Evolutionary conservation across 371 early-diverging fungal genomes (phyloP), one percentile per base, ranked within the genome.

Genomic region (Rhizopus stolonifer): DNA sequence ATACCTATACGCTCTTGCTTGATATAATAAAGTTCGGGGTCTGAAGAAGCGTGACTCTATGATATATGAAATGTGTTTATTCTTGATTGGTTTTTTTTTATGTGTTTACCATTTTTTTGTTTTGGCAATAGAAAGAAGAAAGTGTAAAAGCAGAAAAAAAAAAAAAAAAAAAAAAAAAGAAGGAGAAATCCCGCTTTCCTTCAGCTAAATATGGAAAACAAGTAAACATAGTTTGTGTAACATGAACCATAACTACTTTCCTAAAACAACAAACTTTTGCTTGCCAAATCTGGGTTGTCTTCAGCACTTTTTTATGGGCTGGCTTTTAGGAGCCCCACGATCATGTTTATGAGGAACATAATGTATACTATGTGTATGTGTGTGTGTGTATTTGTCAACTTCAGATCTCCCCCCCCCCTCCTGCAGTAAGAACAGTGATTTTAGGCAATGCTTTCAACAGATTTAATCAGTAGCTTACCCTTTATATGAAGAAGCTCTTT

Each of bases 241-340:
- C 26, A 29, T 33, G 29, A 15, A 29, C 36, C 46, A 36, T 46
- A 44, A 33, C 11, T 39, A 8, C 23, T 9, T 24, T 9, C 48
- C 64, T 74, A 70, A 52, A 91, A 90, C 40, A 90, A 66, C 38
- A 92, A 70, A 52, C 85, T 84, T n/a, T n/a, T n/a, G 2, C 93
- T 95, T 4, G 97, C 97, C 33, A 90, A 40, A 52, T 95, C 95
- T 8, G 83, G 79, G 61, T 95, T 85, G 5, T 95, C 97, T 15
- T 81, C 81, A 18, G 90, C 79, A 21, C 83, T 85, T 40, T 93
- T 87, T 48, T 95, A 69, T 19, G 91, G n/a, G n/a, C n/a, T n/a
- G n/a, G n/a, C n/a, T n/a, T n/a, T n/a, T n/a, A n/a, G n/a, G n/a
- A n/a, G n/a, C n/a, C n/a, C n/a, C n/a, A n/a, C n/a, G n/a, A n/a